Percentiles rank a stretch among this genome's conserved stretches.
Conservation (phyloP, 768 basidiomycete species). For the Collybiopsis confluens region DNA sequence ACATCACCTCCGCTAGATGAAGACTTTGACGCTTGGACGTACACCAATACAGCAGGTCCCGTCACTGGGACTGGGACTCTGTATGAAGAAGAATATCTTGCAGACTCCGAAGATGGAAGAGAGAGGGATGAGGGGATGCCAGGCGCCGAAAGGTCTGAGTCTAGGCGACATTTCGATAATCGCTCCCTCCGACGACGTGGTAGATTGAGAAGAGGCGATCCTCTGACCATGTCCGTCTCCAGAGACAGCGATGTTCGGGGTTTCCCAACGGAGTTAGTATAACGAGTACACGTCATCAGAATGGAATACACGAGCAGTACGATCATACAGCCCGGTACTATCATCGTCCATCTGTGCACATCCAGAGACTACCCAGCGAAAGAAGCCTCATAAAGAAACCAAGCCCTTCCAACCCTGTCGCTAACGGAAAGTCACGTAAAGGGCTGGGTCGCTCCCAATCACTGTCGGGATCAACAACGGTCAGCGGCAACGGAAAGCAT, state of each 20-base stretch:
- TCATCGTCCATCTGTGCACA: too few relatives aligned
- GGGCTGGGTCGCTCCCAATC: not conserved
- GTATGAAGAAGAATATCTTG: slow-evolving; percentile 2
- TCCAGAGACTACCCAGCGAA: not conserved
- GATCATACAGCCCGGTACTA: not conserved
- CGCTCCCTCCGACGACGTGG: not conserved
- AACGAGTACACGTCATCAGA: not conserved
- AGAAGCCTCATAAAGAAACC: not conserved
- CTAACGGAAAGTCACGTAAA: not conserved
- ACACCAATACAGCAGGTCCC: slow-evolving; percentile 9
- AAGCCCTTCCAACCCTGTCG: not conserved
- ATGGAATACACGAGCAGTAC: not conserved
- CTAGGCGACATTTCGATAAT: not conserved
- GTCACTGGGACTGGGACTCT: not conserved
- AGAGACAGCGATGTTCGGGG: not conserved
- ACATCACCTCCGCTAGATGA: slow-evolving; percentile 31
- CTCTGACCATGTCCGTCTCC: not conserved
- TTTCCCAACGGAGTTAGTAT: not conserved
- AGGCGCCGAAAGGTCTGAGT: not conserved
- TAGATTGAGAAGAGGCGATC: not conserved
- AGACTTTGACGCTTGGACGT: slow-evolving; percentile 34
- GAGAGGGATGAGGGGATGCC: not conserved
- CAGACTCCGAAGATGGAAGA: not conserved
- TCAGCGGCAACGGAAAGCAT: not conserved
- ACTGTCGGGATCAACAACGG: not conserved